A percentile compares a stretch with the other conserved stretches of the same genome.
Evolutionary conservation across 805 yeast genomes (phyloP).

Genomic region (Ogataea minuta): DNA sequence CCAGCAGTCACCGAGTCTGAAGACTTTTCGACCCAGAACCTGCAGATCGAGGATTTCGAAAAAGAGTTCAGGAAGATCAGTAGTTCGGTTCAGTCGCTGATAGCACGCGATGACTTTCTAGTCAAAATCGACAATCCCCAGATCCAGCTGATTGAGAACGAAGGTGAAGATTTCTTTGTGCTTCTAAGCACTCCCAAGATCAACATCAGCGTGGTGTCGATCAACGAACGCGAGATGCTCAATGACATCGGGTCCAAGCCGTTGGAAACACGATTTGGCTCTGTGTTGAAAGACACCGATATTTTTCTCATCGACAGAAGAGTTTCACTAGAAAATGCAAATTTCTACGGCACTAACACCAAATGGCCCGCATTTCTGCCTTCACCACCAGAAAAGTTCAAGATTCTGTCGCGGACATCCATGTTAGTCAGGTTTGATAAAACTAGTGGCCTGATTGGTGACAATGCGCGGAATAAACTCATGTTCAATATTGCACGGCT

Average conservation of each 20-base stretch:
- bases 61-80: neutral
- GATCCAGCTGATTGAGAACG: constrained; percentile 61
- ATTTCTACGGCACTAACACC: constrained; percentile 54
- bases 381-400: constrained; percentile 53
- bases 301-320: constrained; percentile 59
- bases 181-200: constrained; percentile 73
- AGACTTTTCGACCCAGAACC: constrained; percentile 1
- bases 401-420: constrained; percentile 64
- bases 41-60: constrained; percentile 1
- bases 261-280: constrained; percentile 68
- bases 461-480: constrained; percentile 42
- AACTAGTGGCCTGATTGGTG: constrained; percentile 41
- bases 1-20: neutral
- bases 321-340: constrained; percentile 39
- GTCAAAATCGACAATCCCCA: constrained; percentile 78
- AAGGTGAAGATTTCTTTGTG: constrained; percentile 55
- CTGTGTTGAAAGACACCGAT: constrained; percentile 65
- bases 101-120: constrained; percentile 52
- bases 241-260: constrained; percentile 27
- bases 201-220: constrained; percentile 64
- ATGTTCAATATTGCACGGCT: constrained; percentile 69
- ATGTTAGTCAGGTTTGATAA: constrained; percentile 59
- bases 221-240: constrained; percentile 39
- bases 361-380: constrained; percentile 90
- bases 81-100: constrained; percentile 28